Evolutionary conservation across 257 asterid species (phyloP), one percentile per base, ranked within the genome.

Genomic region (Capsicum chinense): DNA sequence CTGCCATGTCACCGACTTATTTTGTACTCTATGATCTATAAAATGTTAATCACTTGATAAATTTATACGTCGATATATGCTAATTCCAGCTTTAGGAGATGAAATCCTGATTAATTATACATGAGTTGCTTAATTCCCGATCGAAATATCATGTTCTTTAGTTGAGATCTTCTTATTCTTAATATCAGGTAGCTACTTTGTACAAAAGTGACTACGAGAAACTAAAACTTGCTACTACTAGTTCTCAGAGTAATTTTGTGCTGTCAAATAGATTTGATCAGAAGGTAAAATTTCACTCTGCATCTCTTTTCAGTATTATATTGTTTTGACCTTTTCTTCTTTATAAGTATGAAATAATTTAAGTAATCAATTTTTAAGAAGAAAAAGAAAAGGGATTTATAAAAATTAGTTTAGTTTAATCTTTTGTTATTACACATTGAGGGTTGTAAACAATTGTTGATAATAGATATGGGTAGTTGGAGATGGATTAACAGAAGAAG

Each of bases 401-500:
- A 69, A 44, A n/a, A n/a, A 48, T 2, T 47, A 19, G 11, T 73
- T 47, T 19, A n/a, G 11, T 2, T n/a, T 48, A 73, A 12, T 73
- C 39, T 48, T 48, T 73, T 48, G 19, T 12, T 6, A 48, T 48
- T 67, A 19, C 16, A 73, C 11, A 47, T 71, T 47, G 17, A 71
- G 37, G 33, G 15, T 44, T 44, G 58, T 44, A 44, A 50, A 26
- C 42, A 48, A 9, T 5, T 35, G 11, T 63, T 85, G 70, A 57
- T 85, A 80, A 82, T 84, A 95, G 98, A 88, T 70, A 83, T 92
- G 98, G 98, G 13, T 95, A 79, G 94, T 95, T 62, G 98, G 97
- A 84, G 98, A 92, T 13, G 98, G 95, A 21, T 85, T 95, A 47
- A 91, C 86, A 0, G 94, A 91, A 74, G 91, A 85, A n/a, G 95